Evolutionary conservation across 78 protist genomes (phyloP).

Genomic region (Dictyostelium intermedium): DNA sequence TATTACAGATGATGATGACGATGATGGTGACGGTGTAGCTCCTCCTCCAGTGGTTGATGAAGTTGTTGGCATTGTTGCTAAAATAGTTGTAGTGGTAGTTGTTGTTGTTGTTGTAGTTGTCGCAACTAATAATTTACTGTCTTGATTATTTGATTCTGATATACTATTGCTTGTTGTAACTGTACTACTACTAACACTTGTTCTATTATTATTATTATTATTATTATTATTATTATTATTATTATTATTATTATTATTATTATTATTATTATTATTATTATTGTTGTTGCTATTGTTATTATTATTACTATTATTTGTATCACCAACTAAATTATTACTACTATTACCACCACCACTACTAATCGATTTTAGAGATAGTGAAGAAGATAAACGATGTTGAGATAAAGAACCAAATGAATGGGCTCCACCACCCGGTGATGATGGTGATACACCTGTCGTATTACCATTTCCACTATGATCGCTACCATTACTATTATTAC

Average conservation of each 20-base stretch:
- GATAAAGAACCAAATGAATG: conserved; percentile 50
- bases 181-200: neutral
- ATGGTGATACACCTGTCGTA: neutral
- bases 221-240: too few relatives aligned
- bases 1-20: neutral
- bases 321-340: neutral
- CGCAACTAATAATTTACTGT: neutral
- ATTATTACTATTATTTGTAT: neutral
- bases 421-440: conserved; percentile 10
- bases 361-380: conserved; percentile 6
- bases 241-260: neutral
- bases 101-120: neutral
- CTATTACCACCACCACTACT: neutral
- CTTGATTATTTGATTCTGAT: neutral
- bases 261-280: neutral
- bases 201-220: neutral
- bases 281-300: too few relatives aligned
- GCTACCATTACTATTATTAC: neutral
- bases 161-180: neutral
- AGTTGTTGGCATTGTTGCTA: neutral
- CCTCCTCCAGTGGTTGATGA: neutral
- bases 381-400: conserved; percentile 47
- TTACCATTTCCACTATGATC: neutral
- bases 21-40: neutral
- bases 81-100: neutral